Percentiles rank a stretch among this genome's conserved stretches.
Evolutionary conservation across 129 eudicot genomes (phyloP).

Genomic region (Saposhnikovia divaricata): DNA sequence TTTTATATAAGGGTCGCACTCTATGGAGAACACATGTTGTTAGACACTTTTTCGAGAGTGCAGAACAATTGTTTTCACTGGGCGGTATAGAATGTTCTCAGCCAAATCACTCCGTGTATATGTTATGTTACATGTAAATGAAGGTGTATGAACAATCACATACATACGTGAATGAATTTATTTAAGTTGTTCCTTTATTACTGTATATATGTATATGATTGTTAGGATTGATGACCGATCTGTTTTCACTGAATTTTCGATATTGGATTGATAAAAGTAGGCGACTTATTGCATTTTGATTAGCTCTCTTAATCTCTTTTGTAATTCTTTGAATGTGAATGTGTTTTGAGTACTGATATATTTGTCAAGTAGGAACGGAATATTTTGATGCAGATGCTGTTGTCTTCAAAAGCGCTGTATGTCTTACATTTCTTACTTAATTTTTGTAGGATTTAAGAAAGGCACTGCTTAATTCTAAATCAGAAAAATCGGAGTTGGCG

Average conservation of each 20-base stretch:
- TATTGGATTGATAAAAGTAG: background rate
- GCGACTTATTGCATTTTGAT: background rate
- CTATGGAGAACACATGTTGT: too few relatives aligned
- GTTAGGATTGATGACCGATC: background rate
- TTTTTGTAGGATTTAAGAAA: conserved; percentile 64
- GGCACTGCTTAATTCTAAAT: conserved; percentile 37
- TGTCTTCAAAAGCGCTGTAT: background rate
- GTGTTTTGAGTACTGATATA: background rate
- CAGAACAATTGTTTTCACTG: too few relatives aligned
- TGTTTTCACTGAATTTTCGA: background rate
- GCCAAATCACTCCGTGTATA: background rate
- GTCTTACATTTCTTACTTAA: conserved; percentile 6
- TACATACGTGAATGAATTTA: background rate
- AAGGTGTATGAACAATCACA: too few relatives aligned
- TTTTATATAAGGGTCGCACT: too few relatives aligned
- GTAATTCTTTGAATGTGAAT: too few relatives aligned
- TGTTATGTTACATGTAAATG: too few relatives aligned
- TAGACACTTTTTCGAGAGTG: too few relatives aligned
- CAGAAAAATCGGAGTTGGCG: conserved; percentile 31
- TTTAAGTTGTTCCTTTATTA: background rate
- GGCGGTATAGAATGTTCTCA: too few relatives aligned
- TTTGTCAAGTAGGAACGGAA: background rate
- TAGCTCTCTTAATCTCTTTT: background rate
- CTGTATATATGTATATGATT: background rate
- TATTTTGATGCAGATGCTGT: background rate